Percentiles rank a stretch among this genome's conserved stretches.
phyloP scores from a whole-genome alignment of 192 early-diverging fungal species.

The Oehlia diaphana region DNA sequence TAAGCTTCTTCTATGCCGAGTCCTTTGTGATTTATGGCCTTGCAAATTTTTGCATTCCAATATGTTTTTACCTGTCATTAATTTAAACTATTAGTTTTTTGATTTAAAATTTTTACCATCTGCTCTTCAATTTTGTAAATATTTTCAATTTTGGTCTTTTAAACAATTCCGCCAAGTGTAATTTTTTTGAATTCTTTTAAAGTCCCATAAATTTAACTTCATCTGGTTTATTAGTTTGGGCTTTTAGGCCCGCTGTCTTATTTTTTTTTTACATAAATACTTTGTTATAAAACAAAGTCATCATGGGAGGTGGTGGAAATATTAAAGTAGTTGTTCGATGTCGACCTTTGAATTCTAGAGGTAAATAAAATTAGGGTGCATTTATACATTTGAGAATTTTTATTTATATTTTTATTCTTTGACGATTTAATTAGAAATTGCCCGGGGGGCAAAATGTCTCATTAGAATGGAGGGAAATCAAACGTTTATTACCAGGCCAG shows the following conservation, averaged over 20 bases:
- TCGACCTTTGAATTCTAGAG: slow-evolving; percentile 74
- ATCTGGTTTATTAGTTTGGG: slow-evolving; percentile 1
- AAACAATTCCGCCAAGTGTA: not conserved
- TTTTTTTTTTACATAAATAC: slow-evolving; percentile 1
- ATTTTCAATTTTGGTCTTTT: no score
- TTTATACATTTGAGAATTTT: not conserved
- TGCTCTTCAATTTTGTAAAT: not conserved
- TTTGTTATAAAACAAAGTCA: not conserved
- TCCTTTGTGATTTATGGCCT: slow-evolving; percentile 26
- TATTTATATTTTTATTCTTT: not conserved
- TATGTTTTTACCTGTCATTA: slow-evolving; percentile 1
- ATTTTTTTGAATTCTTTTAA: not conserved
- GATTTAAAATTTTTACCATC: not conserved
- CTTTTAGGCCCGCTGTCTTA: not conserved
- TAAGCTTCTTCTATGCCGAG: not conserved
- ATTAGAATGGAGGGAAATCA: slow-evolving; percentile 76
- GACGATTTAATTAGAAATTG: slow-evolving; percentile 45
- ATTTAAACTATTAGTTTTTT: not conserved
- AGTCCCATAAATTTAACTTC: not conserved
- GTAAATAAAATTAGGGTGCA: slow-evolving; percentile 33
- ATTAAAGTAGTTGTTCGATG: slow-evolving; percentile 80
- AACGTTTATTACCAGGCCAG: slow-evolving; percentile 61
- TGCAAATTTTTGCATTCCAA: not conserved
- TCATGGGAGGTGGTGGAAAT: slow-evolving; percentile 50
- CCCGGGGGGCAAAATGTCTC: slow-evolving; percentile 61